Evolutionary conservation across 352 stramenopile genomes (phyloP).

Genomic region (Phytopythium boreale): DNA sequence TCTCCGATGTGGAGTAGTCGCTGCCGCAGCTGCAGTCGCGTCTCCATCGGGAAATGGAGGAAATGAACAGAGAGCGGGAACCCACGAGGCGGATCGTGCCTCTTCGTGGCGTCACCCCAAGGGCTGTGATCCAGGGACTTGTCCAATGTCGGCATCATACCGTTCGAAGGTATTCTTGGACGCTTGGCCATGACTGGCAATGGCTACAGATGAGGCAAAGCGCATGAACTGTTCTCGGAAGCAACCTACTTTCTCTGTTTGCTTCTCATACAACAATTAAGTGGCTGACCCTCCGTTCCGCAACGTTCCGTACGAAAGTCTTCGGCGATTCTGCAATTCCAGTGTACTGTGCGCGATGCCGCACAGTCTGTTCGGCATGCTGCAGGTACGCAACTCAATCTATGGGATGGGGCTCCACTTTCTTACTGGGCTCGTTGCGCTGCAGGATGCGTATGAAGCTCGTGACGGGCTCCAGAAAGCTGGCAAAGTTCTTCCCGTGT

Average conservation of each 20-base stretch:
- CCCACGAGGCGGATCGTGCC: background rate
- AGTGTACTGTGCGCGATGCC: background rate
- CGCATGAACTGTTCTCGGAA: no score
- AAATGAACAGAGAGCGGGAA: background rate
- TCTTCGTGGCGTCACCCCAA: background rate
- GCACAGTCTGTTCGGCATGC: background rate
- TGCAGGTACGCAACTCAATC: background rate
- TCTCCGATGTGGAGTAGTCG: slow-evolving; percentile 42
- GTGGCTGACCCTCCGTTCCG: background rate
- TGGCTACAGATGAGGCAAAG: no score
- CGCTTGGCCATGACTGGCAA: background rate
- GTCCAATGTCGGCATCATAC: background rate
- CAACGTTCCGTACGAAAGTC: background rate
- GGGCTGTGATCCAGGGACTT: background rate
- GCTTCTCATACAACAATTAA: no score
- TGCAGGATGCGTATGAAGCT: background rate
- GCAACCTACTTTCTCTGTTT: no score
- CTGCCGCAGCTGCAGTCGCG: slow-evolving; percentile 30
- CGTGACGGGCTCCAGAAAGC: accelerated
- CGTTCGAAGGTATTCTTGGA: background rate
- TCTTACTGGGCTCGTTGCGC: background rate
- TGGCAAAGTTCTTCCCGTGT: background rate
- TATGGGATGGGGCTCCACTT: no score
- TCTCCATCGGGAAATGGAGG: slow-evolving; percentile 25
- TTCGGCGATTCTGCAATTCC: background rate